Evolutionary conservation across 768 basidiomycete species (phyloP), one percentile per base, ranked within the genome.

Genomic region (Coprinellus micaceus): DNA sequence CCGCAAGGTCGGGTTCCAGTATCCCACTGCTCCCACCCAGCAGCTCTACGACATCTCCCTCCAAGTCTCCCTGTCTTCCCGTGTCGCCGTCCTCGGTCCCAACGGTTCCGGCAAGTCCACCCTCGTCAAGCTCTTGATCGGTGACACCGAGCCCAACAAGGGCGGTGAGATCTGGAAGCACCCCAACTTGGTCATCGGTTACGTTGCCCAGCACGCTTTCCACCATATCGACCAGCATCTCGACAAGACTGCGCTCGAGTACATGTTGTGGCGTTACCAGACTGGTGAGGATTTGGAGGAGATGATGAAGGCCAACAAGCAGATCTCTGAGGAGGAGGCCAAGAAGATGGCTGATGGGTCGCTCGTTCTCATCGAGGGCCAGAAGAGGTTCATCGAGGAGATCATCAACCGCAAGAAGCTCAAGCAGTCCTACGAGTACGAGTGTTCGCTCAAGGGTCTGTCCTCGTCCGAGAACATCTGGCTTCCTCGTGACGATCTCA

Each of bases 261-360:
- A 98, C 83, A 94, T 98, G 92, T 79, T 98, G 63, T 98, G 95
- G 95, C 94, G 95, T 77, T 98, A 97, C 86, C 95, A 98, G 83
- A 98, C 95, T 57, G 95, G 95, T 73, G 95, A 98, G 74, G 95
- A 98, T 81, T 75, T 97, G 71, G 95, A 98, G 77, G 95, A 97
- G 79, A 83, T 98, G 85, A 77, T 76, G 76, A 98, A 97, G 84
- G 94, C 91, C 56, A 86, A 74, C 72, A 89, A 93, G 62, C 80
- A 87, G 74, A 91, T 98, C 72, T 78, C 82, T 59, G 92, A 88
- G 54, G 94, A 90, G 71, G 95, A 98, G 74, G 74, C 77, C 60
- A 73, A 91, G 79, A 96, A 94, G 86, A 98, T 98, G 95, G 91
- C 95, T 81, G 95, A 98, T 66, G 95, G 95, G 26, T 82, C 85